Percentiles rank a stretch among this genome's conserved stretches.
These are phyloP conservation scores for Wickerhamomyces hampshirensis DNA, from an alignment of 805 yeast genomes.

Conservation along the genomic window DNA sequence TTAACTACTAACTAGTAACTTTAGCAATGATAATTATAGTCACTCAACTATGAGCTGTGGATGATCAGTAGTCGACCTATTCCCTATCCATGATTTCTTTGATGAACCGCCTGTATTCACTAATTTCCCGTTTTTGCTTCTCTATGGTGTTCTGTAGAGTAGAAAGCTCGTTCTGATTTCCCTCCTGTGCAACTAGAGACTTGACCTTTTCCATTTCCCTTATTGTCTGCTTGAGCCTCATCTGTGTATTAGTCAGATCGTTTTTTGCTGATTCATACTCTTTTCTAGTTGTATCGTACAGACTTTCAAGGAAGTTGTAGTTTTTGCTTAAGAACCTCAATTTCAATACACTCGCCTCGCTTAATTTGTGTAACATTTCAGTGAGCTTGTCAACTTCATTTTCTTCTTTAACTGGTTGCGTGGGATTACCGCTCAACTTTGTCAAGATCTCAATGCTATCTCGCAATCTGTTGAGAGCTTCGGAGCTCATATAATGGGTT, in stretches of 20 bases:
- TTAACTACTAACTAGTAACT: too few species aligned
- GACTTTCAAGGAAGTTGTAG: constrained; percentile 18
- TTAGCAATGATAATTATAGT: too few species aligned
- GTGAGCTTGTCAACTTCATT: constrained; percentile 5
- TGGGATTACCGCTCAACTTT: constrained; percentile 12
- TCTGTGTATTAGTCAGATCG: constrained; percentile 1
- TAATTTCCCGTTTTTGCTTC: constrained; percentile 17
- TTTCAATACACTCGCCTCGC: constrained; percentile 17
- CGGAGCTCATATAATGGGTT: too few species aligned
- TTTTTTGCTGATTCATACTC: constrained; percentile 8
- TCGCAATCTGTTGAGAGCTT: constrained; percentile 1
- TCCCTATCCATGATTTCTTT: constrained; percentile 22
- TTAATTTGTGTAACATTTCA: constrained; percentile 8
- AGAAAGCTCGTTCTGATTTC: background rate
- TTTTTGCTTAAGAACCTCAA: constrained; percentile 19
- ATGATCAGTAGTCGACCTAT: too few species aligned
- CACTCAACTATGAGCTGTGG: too few species aligned
- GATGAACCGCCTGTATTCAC: constrained; percentile 21
- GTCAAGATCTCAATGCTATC: constrained; percentile 7
- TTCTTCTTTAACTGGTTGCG: background rate
- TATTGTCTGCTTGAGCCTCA: constrained; percentile 2
- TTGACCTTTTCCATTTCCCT: constrained; percentile 3
- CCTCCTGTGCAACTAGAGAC: background rate
- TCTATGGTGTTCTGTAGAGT: constrained; percentile 2
- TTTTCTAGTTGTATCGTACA: constrained; percentile 14